Base-by-base conservation (phyloP, 768 basidiomycete genomes). In the Xerocomellus amylosporus region DNA sequence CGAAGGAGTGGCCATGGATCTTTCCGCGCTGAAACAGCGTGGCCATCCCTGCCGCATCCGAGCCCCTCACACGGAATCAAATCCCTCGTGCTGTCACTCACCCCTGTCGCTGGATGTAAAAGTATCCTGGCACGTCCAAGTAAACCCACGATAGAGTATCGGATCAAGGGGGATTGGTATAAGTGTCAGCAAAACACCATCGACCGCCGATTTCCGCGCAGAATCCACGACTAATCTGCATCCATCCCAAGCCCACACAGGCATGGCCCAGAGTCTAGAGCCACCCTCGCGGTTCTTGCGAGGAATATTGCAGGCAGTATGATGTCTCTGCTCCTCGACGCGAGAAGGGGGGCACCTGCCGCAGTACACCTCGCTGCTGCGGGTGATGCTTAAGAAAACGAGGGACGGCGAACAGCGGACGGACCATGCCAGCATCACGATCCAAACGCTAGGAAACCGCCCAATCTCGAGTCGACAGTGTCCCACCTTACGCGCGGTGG, bases 11-110 rank as follows among this genome's bases (percentile, higher is more conserved):
- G 33, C 20, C 20, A 31, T 49, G 40, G 39, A 34, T 51, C 41
- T 24, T 19, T 40, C 42, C 33, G 60, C 36, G 14, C 37, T 36
- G 59, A 43, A 49, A 53, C 55, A 47, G 28, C 40, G 31, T 55
- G 48, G 24, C 14, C 31, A 20, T 24, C 24, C 24, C 24, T 24
- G 24, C 24, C 24, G 24, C 24, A 24, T 24, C 24, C 24, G 24
- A 24, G 24, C 4, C 14, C 37, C 19, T 50, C 36, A 20, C 37
- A 38, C 17, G 20, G 24, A 58, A 39, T 41, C 8, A 31, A 38
- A 42, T 58, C 19, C 44, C 36, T 49, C 37, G 37, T 55, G 43
- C 33, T 31, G 42, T 44, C 15, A 34, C 28, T 39, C 14, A 34
- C 41, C 41, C 33, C 54, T 43, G 46, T 48, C 24, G 36, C 20